Evolutionary conservation across 192 early-diverging fungal species (phyloP).

Genomic region (Tieghemiomyces parasiticus): DNA sequence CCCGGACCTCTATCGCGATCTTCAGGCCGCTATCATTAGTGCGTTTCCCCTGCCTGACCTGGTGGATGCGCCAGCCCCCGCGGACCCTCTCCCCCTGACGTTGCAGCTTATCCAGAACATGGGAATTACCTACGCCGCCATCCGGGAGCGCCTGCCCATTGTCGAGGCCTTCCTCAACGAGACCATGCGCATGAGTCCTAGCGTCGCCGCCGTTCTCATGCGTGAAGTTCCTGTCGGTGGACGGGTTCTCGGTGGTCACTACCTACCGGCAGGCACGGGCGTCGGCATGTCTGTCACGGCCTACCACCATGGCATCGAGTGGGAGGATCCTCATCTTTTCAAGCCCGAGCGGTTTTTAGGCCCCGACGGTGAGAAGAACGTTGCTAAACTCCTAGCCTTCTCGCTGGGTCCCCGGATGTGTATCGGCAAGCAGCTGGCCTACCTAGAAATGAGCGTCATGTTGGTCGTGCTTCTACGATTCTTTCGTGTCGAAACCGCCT

Average conservation of each 20-base stretch:
- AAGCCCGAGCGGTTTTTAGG: slow-evolving; percentile 28
- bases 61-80: too few relatives aligned
- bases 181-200: too few relatives aligned
- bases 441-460: slow-evolving; percentile 29
- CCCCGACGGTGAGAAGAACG: not conserved
- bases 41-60: slow-evolving; percentile 3
- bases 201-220: not conserved
- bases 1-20: too few relatives aligned
- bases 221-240: slow-evolving; percentile 5
- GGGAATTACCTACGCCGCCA: too few relatives aligned
- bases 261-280: slow-evolving; percentile 26
- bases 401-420: slow-evolving; percentile 32
- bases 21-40: not conserved
- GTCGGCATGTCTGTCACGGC: slow-evolving; percentile 20
- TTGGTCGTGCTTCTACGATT: slow-evolving; percentile 23
- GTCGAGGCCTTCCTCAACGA: too few relatives aligned
- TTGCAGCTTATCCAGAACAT: too few relatives aligned
- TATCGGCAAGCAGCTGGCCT: slow-evolving; percentile 30
- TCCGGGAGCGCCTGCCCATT: too few relatives aligned
- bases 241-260: slow-evolving; percentile 13
- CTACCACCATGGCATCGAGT: slow-evolving; percentile 20
- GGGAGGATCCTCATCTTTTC: slow-evolving; percentile 13
- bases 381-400: slow-evolving; percentile 23
- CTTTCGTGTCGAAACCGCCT: slow-evolving; percentile 15
- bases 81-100: too few relatives aligned